These are phyloP conservation scores for Caloboletus firmus DNA, from an alignment of 1,284 basidiomycete species.

Conservation along the genomic window DNA sequence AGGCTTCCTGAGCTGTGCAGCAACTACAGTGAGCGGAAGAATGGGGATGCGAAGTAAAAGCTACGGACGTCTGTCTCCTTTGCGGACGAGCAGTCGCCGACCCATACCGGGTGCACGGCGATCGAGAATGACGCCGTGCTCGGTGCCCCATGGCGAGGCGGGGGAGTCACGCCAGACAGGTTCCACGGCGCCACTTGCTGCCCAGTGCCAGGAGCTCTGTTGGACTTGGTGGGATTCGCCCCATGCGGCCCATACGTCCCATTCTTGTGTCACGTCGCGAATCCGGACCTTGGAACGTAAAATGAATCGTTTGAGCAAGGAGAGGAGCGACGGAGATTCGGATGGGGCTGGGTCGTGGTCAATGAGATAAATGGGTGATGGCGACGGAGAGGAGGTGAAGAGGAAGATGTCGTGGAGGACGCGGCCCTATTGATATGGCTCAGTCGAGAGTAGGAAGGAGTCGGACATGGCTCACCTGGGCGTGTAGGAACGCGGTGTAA, in stretches of 20 bases:
- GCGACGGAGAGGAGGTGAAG: conserved; percentile 57
- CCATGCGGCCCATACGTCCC: conserved; percentile 83
- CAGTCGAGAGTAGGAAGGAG: not conserved
- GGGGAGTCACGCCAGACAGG: conserved; percentile 56
- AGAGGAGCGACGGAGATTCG: conserved; percentile 58
- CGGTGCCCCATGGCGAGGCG: conserved; percentile 62
- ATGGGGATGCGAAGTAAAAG: not conserved
- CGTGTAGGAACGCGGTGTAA: conserved; percentile 84
- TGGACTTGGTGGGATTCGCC: conserved; percentile 46
- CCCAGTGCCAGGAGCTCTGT: conserved; percentile 53
- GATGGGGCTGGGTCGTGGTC: conserved; percentile 68
- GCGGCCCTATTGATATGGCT: conserved; percentile 63
- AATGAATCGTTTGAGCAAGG: conserved; percentile 80
- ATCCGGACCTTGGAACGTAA: conserved; percentile 89
- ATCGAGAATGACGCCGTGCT: conserved; percentile 58
- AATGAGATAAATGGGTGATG: conserved; percentile 62
- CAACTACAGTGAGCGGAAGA: conserved; percentile 9
- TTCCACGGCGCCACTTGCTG: conserved; percentile 65
- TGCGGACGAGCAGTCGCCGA: conserved; percentile 62
- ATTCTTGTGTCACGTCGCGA: conserved; percentile 71
- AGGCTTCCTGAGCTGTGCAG: conserved; percentile 51
- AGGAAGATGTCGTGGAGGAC: conserved; percentile 89
- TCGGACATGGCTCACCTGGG: conserved; percentile 61
- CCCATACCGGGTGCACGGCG: conserved; percentile 80
- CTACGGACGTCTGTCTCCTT: conserved; percentile 71